A percentile compares a stretch with the other conserved stretches of the same genome.
phyloP scores from a whole-genome alignment of 106 monocot genomes.

The Acanthochlamys bracteata region DNA sequence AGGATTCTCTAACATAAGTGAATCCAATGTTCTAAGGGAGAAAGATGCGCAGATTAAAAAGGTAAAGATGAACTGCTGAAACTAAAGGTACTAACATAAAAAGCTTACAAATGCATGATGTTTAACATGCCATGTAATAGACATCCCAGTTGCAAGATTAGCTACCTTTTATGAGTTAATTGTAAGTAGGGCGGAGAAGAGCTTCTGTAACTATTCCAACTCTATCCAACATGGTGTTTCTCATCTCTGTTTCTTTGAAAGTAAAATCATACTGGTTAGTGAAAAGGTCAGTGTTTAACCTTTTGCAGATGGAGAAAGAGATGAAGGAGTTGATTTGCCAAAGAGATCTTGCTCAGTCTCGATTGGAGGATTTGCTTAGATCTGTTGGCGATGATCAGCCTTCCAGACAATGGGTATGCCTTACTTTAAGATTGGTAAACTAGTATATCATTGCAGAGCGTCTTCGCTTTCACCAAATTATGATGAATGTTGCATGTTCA shows the following conservation, averaged over 20 bases:
- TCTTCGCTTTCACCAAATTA: constrained; percentile 3
- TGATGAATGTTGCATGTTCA: constrained; percentile 8
- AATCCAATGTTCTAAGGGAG: constrained; percentile 50
- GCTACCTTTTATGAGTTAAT: too few relatives aligned
- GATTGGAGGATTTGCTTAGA: constrained; percentile 64
- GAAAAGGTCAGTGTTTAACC: neutral
- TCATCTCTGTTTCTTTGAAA: neutral
- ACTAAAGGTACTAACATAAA: too few relatives aligned
- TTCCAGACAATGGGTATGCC: constrained; percentile 48
- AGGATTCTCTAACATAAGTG: constrained; percentile 14
- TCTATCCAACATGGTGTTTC: too few relatives aligned
- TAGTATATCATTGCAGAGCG: neutral
- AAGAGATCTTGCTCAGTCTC: constrained; percentile 74
- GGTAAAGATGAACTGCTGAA: constrained; percentile 19
- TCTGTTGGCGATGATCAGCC: constrained; percentile 36
- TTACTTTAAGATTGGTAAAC: neutral
- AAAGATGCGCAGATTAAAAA: constrained; percentile 71
- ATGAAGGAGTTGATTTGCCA: constrained; percentile 72
- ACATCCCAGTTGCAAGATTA: too few relatives aligned
- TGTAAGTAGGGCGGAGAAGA: too few relatives aligned
- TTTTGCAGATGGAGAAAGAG: constrained; percentile 78
- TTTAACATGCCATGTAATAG: too few relatives aligned
- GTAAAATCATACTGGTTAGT: too few relatives aligned
- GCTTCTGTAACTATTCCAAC: too few relatives aligned
- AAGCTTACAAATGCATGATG: too few relatives aligned